Evolutionary conservation across 225 moss, liverwort and hornwort species (phyloP).

Genomic region (Polytrichum commune): DNA sequence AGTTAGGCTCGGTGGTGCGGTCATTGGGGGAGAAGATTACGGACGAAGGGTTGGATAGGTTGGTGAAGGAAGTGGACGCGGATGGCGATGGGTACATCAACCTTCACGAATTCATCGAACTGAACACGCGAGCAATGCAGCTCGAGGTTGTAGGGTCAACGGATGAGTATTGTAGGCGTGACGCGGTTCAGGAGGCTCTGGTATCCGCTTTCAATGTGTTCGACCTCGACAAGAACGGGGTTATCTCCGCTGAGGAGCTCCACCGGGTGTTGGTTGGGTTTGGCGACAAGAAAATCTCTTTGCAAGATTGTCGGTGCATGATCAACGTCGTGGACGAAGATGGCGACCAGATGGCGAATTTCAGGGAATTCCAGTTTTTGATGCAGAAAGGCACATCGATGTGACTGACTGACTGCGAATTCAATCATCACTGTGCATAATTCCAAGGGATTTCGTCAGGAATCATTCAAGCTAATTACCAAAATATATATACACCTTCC

Average conservation of each 20-base stretch:
- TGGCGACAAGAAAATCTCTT: constrained; percentile 55
- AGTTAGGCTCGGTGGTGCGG: constrained; percentile 37
- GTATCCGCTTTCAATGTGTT: constrained; percentile 72
- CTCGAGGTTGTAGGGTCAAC: constrained; percentile 9
- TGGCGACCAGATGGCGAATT: constrained; percentile 47
- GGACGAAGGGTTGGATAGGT: constrained; percentile 38
- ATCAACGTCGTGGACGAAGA: constrained; percentile 49
- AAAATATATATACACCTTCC: too few relatives aligned
- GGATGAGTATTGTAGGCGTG: constrained; percentile 6
- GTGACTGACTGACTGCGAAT: too few relatives aligned
- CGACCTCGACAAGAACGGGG: constrained; percentile 56
- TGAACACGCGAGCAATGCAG: constrained; percentile 41
- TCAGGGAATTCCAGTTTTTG: constrained; percentile 42
- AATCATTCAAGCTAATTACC: too few relatives aligned
- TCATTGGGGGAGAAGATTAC: constrained; percentile 50
- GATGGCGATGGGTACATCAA: constrained; percentile 60
- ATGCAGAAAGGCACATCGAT: constrained; percentile 14
- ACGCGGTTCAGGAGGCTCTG: constrained; percentile 22
- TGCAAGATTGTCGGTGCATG: constrained; percentile 63
- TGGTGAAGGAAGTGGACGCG: constrained; percentile 53
- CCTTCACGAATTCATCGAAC: constrained; percentile 53
- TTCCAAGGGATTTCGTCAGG: too few relatives aligned
- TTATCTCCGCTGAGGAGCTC: constrained; percentile 67
- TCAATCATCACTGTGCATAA: too few relatives aligned
- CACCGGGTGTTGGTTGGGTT: constrained; percentile 53